Conservation (phyloP, 805 yeast genomes). For the Monosporozyma yasuniensis region DNA sequence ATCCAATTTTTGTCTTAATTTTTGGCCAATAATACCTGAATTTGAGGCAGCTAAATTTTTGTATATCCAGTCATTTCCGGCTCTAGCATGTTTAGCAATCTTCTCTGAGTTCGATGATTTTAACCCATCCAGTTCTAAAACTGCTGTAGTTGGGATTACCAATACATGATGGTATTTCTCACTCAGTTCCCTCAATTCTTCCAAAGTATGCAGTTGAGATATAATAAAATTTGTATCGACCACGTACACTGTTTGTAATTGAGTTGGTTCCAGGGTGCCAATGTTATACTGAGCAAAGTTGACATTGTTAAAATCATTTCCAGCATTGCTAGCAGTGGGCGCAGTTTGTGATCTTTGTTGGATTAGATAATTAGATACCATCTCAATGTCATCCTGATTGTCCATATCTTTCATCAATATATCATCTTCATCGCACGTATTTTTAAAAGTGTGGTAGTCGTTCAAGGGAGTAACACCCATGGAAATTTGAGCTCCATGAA, state of each 20-base stretch:
- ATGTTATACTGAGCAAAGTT: not conserved
- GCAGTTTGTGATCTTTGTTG: conserved; percentile 15
- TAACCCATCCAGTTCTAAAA: conserved; percentile 76
- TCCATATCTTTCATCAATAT: conserved; percentile 43
- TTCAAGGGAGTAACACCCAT: not conserved
- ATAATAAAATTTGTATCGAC: conserved; percentile 80
- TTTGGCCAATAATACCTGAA: conserved; percentile 56
- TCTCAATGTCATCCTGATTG: conserved; percentile 35
- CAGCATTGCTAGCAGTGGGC: not conserved
- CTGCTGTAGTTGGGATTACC: conserved; percentile 61
- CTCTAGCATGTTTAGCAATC: conserved; percentile 52
- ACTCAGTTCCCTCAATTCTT: conserved; percentile 39
- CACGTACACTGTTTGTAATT: conserved; percentile 38
- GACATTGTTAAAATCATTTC: not conserved
- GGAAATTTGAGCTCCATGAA: not conserved
- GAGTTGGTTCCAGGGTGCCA: not conserved
- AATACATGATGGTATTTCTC: conserved; percentile 39
- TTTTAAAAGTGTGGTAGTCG: not conserved
- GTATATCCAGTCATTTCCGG: conserved; percentile 75
- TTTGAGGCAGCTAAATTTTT: conserved; percentile 43
- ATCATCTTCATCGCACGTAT: conserved; percentile 29
- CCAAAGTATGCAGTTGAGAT: conserved; percentile 53
- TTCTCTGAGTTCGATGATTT: conserved; percentile 39
- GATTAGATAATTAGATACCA: conserved; percentile 36
- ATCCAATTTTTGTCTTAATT: conserved; percentile 44